Evolutionary conservation across 2,329 filamentous ascomycete species (phyloP), one percentile per base, ranked within the genome.

Genomic region (Fusarium marasasianum): DNA sequence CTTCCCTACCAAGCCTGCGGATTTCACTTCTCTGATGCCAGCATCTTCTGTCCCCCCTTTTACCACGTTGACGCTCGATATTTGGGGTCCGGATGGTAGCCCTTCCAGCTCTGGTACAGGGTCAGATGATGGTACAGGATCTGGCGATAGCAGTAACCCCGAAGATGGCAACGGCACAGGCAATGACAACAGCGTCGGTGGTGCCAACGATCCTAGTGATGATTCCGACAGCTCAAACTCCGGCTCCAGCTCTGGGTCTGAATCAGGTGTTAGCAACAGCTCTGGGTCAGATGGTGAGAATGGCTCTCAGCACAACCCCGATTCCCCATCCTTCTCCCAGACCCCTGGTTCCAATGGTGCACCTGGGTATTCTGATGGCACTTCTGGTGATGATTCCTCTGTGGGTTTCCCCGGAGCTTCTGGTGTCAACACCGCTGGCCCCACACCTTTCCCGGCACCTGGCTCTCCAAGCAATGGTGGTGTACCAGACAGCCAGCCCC

Each of bases 21-120:
- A 51, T 59, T 37, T 74, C 47, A 64, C 77, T 13, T 44, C 60
- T 13, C 20, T 70, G 43, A 48, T 63, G 35, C 66, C 48, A 3
- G 72, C 61, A 15, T 60, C 78, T 40, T 66, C 72, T 41, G 74
- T 79, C 14, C 69, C 78, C 9, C 76, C 77, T 10, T 82, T 83
- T 68, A 83, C 82, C 13, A 83, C 82, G 20, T 38, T 83, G 41
- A 83, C 82, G 17, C 75, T 83, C 63, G 80, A 83, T 54, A 76
- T 83, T 37, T 83, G 81, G 80, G 79, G 76, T 15, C 56, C 72
- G 53, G 60, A 55, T 31, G 68, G 72, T 18, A 64, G 66, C 24
- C 71, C 54, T 41, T 35, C 55, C 18, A 71, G 58, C 22, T 57
- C 71, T 63, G 67, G 24, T 14, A 35, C 69, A 29, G 54, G 57